These are phyloP conservation scores for Crithidia sp. DNA, from an alignment of 208 protist species.

Conservation along the genomic window DNA sequence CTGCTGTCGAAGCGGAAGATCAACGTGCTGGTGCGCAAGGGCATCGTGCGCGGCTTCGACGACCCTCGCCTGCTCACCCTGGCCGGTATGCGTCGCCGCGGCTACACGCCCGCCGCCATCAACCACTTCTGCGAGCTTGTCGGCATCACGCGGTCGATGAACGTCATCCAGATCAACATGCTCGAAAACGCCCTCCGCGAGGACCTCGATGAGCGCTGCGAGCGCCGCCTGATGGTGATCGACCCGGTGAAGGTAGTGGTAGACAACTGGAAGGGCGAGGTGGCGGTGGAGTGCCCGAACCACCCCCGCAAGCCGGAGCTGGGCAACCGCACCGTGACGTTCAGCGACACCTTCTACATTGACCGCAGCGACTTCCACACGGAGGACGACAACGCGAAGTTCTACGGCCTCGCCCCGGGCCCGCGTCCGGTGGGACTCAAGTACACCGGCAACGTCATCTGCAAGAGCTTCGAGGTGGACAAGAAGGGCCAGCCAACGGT, in stretches of 20 bases:
- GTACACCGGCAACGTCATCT: constrained; percentile 88
- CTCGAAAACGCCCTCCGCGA: constrained; percentile 95
- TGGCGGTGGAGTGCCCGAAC: constrained; percentile 93
- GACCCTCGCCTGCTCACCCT: constrained; percentile 98
- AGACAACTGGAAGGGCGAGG: constrained; percentile 91
- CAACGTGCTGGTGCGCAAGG: constrained; percentile 94
- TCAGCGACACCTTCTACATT: constrained; percentile 96
- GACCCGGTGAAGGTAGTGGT: constrained; percentile 97
- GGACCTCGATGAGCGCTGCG: constrained; percentile 93
- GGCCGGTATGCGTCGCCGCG: constrained; percentile 96
- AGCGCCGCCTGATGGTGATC: constrained; percentile 91
- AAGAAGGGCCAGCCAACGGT: constrained; percentile 58
- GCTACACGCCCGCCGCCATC: constrained; percentile 97
- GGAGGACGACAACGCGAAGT: constrained; percentile 84
- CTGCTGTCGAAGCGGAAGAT: constrained; percentile 99
- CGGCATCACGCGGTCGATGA: constrained; percentile 93
- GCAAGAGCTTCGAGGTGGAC: constrained; percentile 81
- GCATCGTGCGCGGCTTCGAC: constrained; percentile 96
- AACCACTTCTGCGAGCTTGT: constrained; percentile 97
- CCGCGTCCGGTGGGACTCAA: constrained; percentile 88
- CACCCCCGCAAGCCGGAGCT: constrained; percentile 92
- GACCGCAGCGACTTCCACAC: constrained; percentile 96
- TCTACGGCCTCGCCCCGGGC: constrained; percentile 86
- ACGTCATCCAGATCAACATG: constrained; percentile 93
- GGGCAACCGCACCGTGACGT: constrained; percentile 84